Conservation (phyloP, 2,329 filamentous ascomycete genomes). For the Phaeosphaeria sp. region DNA sequence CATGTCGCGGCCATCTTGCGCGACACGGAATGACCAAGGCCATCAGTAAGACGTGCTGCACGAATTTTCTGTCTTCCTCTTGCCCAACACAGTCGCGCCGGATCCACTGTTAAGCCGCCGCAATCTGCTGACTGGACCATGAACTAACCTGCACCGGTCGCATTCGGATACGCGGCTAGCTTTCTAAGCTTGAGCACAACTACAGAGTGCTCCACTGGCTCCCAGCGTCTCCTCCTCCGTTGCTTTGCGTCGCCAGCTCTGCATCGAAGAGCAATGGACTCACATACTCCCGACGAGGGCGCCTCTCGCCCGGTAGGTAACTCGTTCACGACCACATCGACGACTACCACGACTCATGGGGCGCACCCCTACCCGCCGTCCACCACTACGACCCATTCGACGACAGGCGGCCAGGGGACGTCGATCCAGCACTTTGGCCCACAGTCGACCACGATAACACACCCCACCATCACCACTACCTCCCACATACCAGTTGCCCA, state of each 20-base stretch:
- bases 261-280: conserved; percentile 18
- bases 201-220: conserved; percentile 11
- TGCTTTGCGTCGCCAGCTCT: conserved; percentile 1
- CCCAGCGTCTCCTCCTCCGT: conserved; percentile 1
- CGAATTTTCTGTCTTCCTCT: conserved; percentile 1
- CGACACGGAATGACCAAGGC: not conserved
- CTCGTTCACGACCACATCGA: conserved; percentile 27
- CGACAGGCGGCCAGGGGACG: conserved; percentile 23
- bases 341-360: conserved; percentile 36
- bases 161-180: conserved; percentile 21
- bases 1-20: not conserved
- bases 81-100: conserved; percentile 4
- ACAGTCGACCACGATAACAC: conserved; percentile 31
- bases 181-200: conserved; percentile 17
- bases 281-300: conserved; percentile 11
- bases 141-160: conserved; percentile 22
- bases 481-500: conserved; percentile 19
- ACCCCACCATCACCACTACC: conserved; percentile 41
- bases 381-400: conserved; percentile 36
- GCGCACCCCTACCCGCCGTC: conserved; percentile 17
- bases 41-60: not conserved
- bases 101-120: conserved; percentile 10
- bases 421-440: conserved; percentile 28
- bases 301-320: conserved; percentile 5
- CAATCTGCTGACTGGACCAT: conserved; percentile 22